Percentiles rank a stretch among this genome's conserved stretches.
Evolutionary conservation across 2,329 filamentous ascomycete genomes (phyloP).

Genomic region (Exophiala sp.): DNA sequence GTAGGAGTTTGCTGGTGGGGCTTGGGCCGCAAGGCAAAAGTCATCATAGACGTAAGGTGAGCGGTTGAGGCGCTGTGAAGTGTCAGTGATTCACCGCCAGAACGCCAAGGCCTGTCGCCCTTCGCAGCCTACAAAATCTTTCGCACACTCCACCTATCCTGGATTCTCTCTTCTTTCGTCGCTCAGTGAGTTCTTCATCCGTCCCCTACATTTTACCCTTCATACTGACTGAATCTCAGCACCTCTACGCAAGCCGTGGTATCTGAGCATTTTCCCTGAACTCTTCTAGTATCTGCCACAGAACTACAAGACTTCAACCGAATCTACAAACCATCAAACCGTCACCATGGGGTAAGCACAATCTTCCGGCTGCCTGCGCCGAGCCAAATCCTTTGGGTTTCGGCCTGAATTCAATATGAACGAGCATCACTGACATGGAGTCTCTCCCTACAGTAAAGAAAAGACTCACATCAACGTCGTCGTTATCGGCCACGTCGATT

Average conservation of each 20-base stretch:
- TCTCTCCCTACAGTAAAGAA: slow-evolving; percentile 64
- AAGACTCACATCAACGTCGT: slow-evolving; percentile 97
- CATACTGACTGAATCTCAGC: slow-evolving; percentile 34
- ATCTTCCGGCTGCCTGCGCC: slow-evolving; percentile 22
- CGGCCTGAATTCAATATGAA: slow-evolving; percentile 20
- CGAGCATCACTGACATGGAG: slow-evolving; percentile 21
- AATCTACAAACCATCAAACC: slow-evolving; percentile 33
- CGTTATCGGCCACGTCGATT: slow-evolving; percentile 99
- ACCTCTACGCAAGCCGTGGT: slow-evolving; percentile 51
- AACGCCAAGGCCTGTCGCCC: slow-evolving; percentile 20
- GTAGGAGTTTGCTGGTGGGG: slow-evolving; percentile 5
- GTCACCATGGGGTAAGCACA: slow-evolving; percentile 57
- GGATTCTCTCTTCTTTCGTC: slow-evolving; percentile 25
- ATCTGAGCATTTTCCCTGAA: slow-evolving; percentile 43
- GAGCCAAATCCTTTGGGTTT: slow-evolving; percentile 5
- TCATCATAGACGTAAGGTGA: background rate
- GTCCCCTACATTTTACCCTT: slow-evolving; percentile 16
- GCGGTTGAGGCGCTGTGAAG: too few relatives aligned
- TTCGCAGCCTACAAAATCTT: slow-evolving; percentile 27
- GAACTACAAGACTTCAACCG: slow-evolving; percentile 42
- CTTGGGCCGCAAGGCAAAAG: slow-evolving; percentile 11
- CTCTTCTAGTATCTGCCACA: slow-evolving; percentile 45
- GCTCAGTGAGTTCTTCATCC: slow-evolving; percentile 29
- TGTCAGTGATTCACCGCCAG: too few relatives aligned
- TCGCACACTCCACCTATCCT: slow-evolving; percentile 23